A percentile compares a stretch with the other conserved stretches of the same genome.
phyloP scores from a whole-genome alignment of 2,329 filamentous ascomycete species.

The Epichloe amarillans region DNA sequence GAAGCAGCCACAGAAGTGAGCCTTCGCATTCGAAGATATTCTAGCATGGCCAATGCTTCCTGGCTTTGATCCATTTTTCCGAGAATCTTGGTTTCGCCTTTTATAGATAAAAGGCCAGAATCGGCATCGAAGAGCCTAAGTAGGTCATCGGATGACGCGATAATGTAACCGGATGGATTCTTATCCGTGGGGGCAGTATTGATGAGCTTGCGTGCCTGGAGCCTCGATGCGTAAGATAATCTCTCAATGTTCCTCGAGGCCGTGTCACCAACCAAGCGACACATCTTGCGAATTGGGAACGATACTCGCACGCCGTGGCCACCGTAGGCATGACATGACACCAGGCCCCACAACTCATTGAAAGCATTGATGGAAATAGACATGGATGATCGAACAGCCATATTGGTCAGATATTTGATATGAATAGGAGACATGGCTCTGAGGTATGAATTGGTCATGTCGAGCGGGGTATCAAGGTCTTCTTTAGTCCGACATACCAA shows the following conservation, averaged over 20 bases:
- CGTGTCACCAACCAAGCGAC: constrained; percentile 71
- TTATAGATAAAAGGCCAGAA: constrained; percentile 72
- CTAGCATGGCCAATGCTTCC: constrained; percentile 70
- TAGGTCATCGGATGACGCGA: constrained; percentile 77
- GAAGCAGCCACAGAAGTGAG: constrained; percentile 66
- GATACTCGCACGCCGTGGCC: constrained; percentile 72
- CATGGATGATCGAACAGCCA: constrained; percentile 90
- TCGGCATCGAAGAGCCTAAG: constrained; percentile 77
- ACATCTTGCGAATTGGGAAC: constrained; percentile 87
- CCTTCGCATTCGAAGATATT: constrained; percentile 66
- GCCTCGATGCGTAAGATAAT: constrained; percentile 69
- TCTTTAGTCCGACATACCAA: constrained; percentile 66
- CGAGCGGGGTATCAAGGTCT: constrained; percentile 61
- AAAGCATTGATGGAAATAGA: constrained; percentile 87
- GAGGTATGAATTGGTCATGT: constrained; percentile 74
- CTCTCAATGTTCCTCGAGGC: constrained; percentile 80
- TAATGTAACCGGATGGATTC: constrained; percentile 80
- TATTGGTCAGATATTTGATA: constrained; percentile 74
- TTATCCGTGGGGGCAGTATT: constrained; percentile 69
- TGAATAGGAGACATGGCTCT: constrained; percentile 86
- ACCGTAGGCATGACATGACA: constrained; percentile 76
- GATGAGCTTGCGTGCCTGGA: constrained; percentile 79
- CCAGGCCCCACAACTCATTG: constrained; percentile 73
- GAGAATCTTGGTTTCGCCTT: constrained; percentile 78
- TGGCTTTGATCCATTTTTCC: constrained; percentile 64